Base-by-base conservation (phyloP, 2,329 filamentous ascomycete genomes). In the Diplodia seriata region DNA sequence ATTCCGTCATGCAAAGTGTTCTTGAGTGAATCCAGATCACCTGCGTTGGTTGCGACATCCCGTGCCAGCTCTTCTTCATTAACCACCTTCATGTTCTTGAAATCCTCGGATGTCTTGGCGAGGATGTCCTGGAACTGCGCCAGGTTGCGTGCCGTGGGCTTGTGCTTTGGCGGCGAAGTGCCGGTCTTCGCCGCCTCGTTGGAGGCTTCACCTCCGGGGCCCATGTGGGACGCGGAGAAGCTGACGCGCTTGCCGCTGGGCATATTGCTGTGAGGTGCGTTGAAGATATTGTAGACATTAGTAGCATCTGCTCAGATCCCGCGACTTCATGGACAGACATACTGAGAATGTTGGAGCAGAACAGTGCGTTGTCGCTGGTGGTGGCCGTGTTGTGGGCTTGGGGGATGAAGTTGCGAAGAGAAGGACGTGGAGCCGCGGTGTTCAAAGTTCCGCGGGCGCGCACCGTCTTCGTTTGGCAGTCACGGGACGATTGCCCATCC, bases 111-210 rank as follows among this genome's bases (percentile, higher is more conserved):
- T 2, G 54, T 47, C 5, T 49, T 31, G 4, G 53, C 36, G 20
- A 67, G 38, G 14, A 59, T 23, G 3, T 57, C 54, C 15, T 67
- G 64, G 23, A 67, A 67, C 11, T 67, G 53, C n/a, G 11, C n/a
- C 12, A 67, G n/a, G 43, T 18, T 67, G n/a, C 31, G 26, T 43
- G 64, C 53, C 23, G 23, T 29, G n/a, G 40, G 53, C 33, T 59
- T 50, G 14, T 50, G 40, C 0, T 50, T 36, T 2, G 40, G 38
- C 43, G 29, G 59, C 29, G 50, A 31, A n/a, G 9, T 51, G 26
- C 50, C 62, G 18, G 31, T 56, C 33, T 65, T 65, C 14, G 50
- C 20, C 14, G 8, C 20, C 5, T 53, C 33, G 23, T 50, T 38
- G 18, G 47, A 55, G 18, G 29, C 4, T 12, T 57, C 29, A 5